A percentile compares a stretch with the other conserved stretches of the same genome.
Conservation (phyloP, 1,284 basidiomycete genomes). For the Puccinia triticina region DNA sequence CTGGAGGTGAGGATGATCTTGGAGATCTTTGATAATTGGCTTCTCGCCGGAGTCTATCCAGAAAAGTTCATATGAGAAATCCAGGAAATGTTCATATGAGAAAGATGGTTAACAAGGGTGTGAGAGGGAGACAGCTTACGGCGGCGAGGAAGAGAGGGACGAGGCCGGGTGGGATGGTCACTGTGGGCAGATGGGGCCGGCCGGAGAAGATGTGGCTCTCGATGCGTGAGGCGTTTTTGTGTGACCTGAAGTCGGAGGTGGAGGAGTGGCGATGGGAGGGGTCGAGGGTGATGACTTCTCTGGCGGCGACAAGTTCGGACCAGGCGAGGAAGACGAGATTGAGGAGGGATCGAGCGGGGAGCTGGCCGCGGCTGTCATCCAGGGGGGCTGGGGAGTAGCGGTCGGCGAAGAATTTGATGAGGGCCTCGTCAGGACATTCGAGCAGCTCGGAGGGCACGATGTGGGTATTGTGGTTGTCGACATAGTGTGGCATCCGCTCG, state of each 20-base stretch:
- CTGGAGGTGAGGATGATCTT: neutral
- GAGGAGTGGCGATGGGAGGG: neutral
- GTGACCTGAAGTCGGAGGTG: neutral
- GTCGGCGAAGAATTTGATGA: constrained; percentile 15
- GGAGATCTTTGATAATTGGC: neutral
- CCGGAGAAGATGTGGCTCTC: neutral
- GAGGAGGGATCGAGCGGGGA: neutral
- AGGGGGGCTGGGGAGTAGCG: no score
- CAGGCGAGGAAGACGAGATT: constrained; percentile 6
- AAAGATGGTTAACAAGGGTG: neutral
- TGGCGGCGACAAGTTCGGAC: constrained; percentile 34
- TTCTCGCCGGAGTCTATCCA: neutral
- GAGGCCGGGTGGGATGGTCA: neutral
- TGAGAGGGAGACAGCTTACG: neutral
- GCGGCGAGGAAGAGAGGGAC: neutral
- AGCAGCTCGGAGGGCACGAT: constrained; percentile 8
- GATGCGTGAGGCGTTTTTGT: neutral
- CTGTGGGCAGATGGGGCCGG: neutral
- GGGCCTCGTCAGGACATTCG: constrained; percentile 4
- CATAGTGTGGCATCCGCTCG: neutral
- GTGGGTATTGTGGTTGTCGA: neutral
- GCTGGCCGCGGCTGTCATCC: neutral
- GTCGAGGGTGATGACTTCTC: constrained; percentile 22
- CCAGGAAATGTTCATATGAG: no score
- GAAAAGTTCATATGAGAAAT: neutral